Base-by-base conservation (phyloP, 176 grass and related monocot species). In the Pontederia crassipes region DNA sequence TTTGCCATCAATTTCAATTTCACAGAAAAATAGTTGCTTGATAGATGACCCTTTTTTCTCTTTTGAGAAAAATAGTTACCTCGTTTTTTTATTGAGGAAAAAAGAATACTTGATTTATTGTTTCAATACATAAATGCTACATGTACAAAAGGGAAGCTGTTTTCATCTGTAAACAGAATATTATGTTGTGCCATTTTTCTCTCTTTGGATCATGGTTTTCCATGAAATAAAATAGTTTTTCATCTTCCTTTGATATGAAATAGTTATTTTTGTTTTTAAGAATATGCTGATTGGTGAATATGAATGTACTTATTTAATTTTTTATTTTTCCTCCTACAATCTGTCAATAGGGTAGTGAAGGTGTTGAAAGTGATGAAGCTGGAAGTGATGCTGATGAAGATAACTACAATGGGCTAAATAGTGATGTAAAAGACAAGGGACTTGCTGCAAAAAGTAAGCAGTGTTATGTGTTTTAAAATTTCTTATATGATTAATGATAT, bases 381-480 rank as follows among this genome's bases (percentile, higher is more conserved):
- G 50, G 50, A 72, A 76, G 61, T 62, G 86, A 82, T 17, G 55
- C 76, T 28, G 63, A 78, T 45, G 73, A 49, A 58, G 52, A 72
- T 80, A 74, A 63, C 57, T 17, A 66, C 61, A 54, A 63, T 47
- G 17, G 29, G 11, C 8, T 50, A 27, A 59, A 55, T 8, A 18
- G 57, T 26, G 76, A 77, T 68, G 70, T 55, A 48, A 83, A 72
- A 58, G 72, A 69, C 54, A 80, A 74, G 47, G 57, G 49, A 8
- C 80, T 85, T 85, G 60, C 83, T 76, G 74, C 76, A 73, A 85
- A 97, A 82, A 88, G 87, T 91, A 81, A 91, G 83, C 32, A 52
- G 14, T 85, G 32, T 40, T 27, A n/a, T 11, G 13, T 55, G 24
- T 17, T 45, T 27, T 71, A 40, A 40, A 40, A 3, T 40, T 40